Percentiles rank a stretch among this genome's conserved stretches.
phyloP scores from a whole-genome alignment of 768 basidiomycete genomes.

The Heimioporus sp. region DNA sequence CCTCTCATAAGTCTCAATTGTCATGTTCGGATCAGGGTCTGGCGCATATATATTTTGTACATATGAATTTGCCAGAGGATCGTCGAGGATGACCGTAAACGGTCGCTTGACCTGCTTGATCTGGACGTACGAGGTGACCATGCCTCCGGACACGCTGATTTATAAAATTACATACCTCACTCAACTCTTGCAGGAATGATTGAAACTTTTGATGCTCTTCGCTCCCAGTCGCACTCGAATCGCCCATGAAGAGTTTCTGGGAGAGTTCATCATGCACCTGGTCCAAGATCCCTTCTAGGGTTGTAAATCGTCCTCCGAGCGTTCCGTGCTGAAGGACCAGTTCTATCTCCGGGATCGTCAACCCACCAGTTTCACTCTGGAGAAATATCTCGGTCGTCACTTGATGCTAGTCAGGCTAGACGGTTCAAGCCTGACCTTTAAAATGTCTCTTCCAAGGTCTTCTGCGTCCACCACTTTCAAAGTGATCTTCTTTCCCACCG shows the following conservation, averaged over 20 bases:
- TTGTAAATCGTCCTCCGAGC: conserved; percentile 96
- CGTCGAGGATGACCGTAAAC: conserved; percentile 93
- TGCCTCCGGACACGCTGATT: not conserved
- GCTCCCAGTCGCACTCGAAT: conserved; percentile 43
- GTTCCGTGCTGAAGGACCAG: conserved; percentile 90
- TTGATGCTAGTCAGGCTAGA: not conserved
- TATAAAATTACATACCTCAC: conserved; percentile 47
- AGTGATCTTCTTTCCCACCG: conserved; percentile 80
- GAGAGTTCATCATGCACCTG: conserved; percentile 95
- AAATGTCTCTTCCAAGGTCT: conserved; percentile 88
- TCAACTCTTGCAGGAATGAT: conserved; percentile 71
- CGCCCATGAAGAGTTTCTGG: conserved; percentile 82
- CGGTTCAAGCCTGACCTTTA: conserved; percentile 64
- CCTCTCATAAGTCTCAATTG: conserved; percentile 77
- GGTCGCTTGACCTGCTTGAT: conserved; percentile 74
- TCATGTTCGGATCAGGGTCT: conserved; percentile 94
- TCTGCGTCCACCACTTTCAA: conserved; percentile 91
- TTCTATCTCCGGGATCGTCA: conserved; percentile 92
- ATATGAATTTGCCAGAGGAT: conserved; percentile 94
- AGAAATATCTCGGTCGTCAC: not conserved
- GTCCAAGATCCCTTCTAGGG: conserved; percentile 90
- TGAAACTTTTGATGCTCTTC: conserved; percentile 63
- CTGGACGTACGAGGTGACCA: conserved; percentile 33
- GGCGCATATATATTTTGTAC: conserved; percentile 97
- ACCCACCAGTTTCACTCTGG: conserved; percentile 90